These are phyloP conservation scores for Colletotrichum sp. DNA, from an alignment of 2,329 filamentous ascomycete genomes.

Conservation along the genomic window DNA sequence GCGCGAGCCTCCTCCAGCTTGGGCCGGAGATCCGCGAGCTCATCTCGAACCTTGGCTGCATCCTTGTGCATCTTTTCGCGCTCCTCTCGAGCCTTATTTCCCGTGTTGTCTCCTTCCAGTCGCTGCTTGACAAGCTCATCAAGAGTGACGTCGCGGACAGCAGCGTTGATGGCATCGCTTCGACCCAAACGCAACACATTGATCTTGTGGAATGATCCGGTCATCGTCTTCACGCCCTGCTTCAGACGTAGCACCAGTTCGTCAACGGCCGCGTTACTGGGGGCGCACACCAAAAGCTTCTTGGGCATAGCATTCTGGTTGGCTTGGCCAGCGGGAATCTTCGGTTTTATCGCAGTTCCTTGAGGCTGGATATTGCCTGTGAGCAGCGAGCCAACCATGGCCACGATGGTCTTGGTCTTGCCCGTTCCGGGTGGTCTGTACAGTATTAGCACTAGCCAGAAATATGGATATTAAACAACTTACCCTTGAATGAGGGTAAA, in stretches of 20 bases:
- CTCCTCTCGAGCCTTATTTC: slow-evolving; percentile 60
- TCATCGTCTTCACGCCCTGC: slow-evolving; percentile 78
- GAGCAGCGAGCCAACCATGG: slow-evolving; percentile 89
- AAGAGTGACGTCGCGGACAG: slow-evolving; percentile 88
- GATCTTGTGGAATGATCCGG: slow-evolving; percentile 75
- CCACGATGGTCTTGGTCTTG: slow-evolving; percentile 98
- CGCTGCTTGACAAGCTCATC: slow-evolving; percentile 87
- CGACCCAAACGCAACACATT: slow-evolving; percentile 90
- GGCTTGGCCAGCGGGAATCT: slow-evolving; percentile 32
- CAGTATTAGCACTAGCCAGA: slow-evolving; percentile 32
- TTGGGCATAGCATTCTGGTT: slow-evolving; percentile 57
- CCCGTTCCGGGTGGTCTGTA: slow-evolving; percentile 87
- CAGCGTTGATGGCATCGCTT: slow-evolving; percentile 89
- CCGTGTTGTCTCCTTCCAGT: slow-evolving; percentile 65
- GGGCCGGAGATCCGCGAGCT: slow-evolving; percentile 73
- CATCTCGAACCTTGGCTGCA: slow-evolving; percentile 74
- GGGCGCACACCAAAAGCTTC: slow-evolving; percentile 95
- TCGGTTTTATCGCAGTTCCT: slow-evolving; percentile 36
- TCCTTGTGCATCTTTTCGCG: slow-evolving; percentile 67
- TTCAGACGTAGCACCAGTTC: slow-evolving; percentile 94
- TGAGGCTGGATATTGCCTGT: slow-evolving; percentile 57
- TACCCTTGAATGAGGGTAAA: slow-evolving; percentile 95
- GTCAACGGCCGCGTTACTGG: slow-evolving; percentile 97
- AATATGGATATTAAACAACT: slow-evolving; percentile 26
- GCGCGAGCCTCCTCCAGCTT: slow-evolving; percentile 70